Base-by-base conservation (phyloP, 140 eudicot genomes). In the Erigeron philadelphicus region DNA sequence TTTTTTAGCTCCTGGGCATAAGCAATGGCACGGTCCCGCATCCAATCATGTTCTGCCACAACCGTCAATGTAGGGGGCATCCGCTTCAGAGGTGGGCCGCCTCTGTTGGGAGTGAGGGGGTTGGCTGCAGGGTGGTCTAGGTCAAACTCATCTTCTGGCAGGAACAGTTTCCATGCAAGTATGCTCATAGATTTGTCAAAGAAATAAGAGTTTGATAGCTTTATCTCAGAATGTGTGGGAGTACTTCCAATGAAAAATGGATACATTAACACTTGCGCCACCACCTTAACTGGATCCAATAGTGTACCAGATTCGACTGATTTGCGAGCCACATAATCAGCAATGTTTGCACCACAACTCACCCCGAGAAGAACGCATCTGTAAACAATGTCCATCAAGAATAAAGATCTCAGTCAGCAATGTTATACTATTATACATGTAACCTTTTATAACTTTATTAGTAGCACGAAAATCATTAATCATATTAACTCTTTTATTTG, bases 71-170 rank as follows among this genome's bases (percentile, higher is more conserved):
- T 92, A 12, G 98, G 96, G 10, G 98, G 98, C 93, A 92, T 92
- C 31, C 81, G 79, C 62, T 92, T 92, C 66, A 89, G 68, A 71
- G 96, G 90, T 23, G 95, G 96, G 8, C 88, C 93, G 3, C 70
- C 81, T 49, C 95, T 71, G 69, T 78, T 78, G 1, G 95, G 79
- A 13, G 70, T 19, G 5, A 92, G 88, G 19, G 98, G 96, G 64
- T 92, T 92, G 35, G 96, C 96, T 41, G 98, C 95, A 21, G 95
- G 96, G 83, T 92, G 98, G 73, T 92, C 98, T n/a, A 92, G 88
- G 83, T 72, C 80, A 81, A 86, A 88, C 61, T 84, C 93, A 0
- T 86, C 83, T 69, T 92, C 96, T 0, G 93, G 90, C 47, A 92
- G 81, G 76, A 88, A 84, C 41, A 92, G 95, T 66, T 83, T 92